Base-by-base conservation (phyloP, 345 rosid species). In the Kernera saxatilis region DNA sequence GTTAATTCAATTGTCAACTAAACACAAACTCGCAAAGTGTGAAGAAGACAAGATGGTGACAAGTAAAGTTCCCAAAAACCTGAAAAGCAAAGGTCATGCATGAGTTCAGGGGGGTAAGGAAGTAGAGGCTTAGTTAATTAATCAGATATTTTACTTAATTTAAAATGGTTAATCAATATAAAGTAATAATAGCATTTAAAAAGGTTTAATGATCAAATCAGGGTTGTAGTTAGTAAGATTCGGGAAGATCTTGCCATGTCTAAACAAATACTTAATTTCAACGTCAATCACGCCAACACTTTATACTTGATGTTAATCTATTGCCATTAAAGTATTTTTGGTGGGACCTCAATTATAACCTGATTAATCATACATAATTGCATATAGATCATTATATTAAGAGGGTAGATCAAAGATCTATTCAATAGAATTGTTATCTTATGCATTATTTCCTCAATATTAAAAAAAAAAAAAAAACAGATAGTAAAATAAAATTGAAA, bases 201-300 rank as follows among this genome's bases (percentile, higher is more conserved):
- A 75, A 69, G 51, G 51, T 44, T 72, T 64, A 75, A 45, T 61
- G 75, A 72, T 54, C 69, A 75, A 82, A 69, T 82, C 63, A 75
- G 51, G 70, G 43, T 70, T 80, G 89, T 74, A 73, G 89, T 78
- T 82, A 84, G 94, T 82, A 83, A 86, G 88, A 88, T 88, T 65
- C 72, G 80, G 53, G 55, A 79, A 88, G 89, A 84, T 86, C 78
- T 86, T 75, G 72, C 56, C 72, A 46, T 53, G 18, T 40, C 77
- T 75, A 78, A 82, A 77, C 53, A 76, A 75, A 64, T 71, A 64
- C 54, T 49, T 73, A 43, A 76, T 79, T 77, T 84, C 81, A 77
- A 83, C 91, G 89, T 84, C 91, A 88, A 88, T 88, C 89, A 86
- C 89, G 94, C 91, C 75, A 82, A 72, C 80, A 77, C 72, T 77